Evolutionary conservation across 108 stramenopile species (phyloP), one percentile per base, ranked within the genome.

Genomic region (Fistulifera pelliculosa): DNA sequence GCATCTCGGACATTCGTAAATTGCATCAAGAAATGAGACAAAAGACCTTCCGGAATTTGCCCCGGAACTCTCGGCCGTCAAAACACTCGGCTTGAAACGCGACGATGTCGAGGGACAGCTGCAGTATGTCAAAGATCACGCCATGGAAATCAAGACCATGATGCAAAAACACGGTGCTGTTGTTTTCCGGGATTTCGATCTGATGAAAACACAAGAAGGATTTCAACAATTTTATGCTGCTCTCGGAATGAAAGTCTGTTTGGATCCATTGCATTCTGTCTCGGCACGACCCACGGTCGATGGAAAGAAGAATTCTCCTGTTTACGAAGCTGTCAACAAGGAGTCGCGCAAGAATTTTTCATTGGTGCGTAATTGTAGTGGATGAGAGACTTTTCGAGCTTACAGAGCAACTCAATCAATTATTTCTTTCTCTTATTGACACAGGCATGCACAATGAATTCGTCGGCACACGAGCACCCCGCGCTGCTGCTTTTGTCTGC

Each of bases 401-500:
- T 11, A 14, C 14, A 41, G 14, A 14, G 40, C 40, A 14, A 11
- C 11, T 41, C 40, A 13, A 41, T 41, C 40, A 11, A 41, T 48
- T 48, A 16, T 48, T 18, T 17, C 47, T 16, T 48, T 48, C 17
- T 13, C 47, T 48, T 48, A 16, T 16, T 16, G 15, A 38, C 14
- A 21, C 60, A 77, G 78, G 90, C 1, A 93, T 93, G 91, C 91
- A 93, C 81, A 93, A 93, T 66, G 91, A 93, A 60, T 89, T 93
- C 58, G 91, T 93, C 21, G 91, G 91, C 13, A 89, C 85, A 3
- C 75, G 91, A 40, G 87, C 91, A 16, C 87, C 87, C 15, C 80
- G 91, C 12, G 87, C 87, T 0, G 91, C 91, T 21, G 87, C 87
- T 27, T 93, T 93, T 64, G 87, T 89, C 14, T 93, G 91, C 65